Base-by-base conservation (phyloP, 2,329 filamentous ascomycete genomes). In the Cladosporium sp. region DNA sequence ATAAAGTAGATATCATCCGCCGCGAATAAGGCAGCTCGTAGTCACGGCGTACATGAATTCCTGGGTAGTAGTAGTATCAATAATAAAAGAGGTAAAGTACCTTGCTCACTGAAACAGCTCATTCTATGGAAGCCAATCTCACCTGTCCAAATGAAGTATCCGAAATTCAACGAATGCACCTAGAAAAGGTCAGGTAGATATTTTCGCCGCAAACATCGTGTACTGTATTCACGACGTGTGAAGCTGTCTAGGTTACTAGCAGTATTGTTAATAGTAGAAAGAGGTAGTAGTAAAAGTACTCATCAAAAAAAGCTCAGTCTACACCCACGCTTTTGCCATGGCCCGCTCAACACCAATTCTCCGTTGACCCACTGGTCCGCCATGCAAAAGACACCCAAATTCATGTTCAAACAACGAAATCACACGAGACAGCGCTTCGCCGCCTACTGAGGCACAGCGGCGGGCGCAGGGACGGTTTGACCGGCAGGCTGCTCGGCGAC, bases 391-490 rank as follows among this genome's bases (percentile, higher is more conserved):
- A 63, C n/a, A n/a, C 49, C 30, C 21, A 63, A 63, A 23, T 10
- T 10, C 32, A 36, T 28, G 56, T 58, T 25, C 13, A 23, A 43
- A 11, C 25, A 28, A 46, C 34, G 32, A 34, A 43, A 51, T 46
- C 6, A n/a, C 28, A 28, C 18, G 14, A 46, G 6, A 28, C 34
- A 25, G n/a, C 34, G 3, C 10, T 28, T 5, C 1, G 18, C 62
- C 1, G 18, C 62, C 59, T 70, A 71, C 63, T 71, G 63, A 16
- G 54, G 34, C 16, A 66, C 67, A 54, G 51, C 18, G 10, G 51
- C 51, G 30, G 69, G 67, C 34, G 64, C 70, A 28, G 70, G 67
- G 14, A 63, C 71, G 28, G 70, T 67, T 62, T 74, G 68, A 18
- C 72, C 73, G 49, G 60, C 67, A 39, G 63, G 53, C 16, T 56